Evolutionary conservation across 257 asterid species (phyloP), one percentile per base, ranked within the genome.

Genomic region (Jasminum sambac): DNA sequence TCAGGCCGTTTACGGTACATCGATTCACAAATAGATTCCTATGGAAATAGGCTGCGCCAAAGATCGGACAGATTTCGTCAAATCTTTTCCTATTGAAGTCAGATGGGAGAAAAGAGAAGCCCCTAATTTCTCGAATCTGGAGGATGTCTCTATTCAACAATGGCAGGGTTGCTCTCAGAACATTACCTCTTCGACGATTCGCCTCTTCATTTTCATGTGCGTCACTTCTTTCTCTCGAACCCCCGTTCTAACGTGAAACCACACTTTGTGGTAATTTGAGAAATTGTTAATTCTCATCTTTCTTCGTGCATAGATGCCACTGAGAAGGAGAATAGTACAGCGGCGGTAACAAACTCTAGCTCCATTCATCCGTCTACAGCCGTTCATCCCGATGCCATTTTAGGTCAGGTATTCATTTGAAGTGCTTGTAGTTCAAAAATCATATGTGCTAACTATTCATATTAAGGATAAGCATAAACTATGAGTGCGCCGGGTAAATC

Each of bases 361-460:
- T 82, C 71, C 68, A 78, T 93, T 78, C 95, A 89, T 72, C 92
- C 96, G 44, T 76, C 88, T 41, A 90, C 94, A 17, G 26, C 86
- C 71, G 91, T 93, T 79, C 96, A 87, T 73, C 89, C 91, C 4
- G 67, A 77, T 62, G 92, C 96, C 64, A 69, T 78, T 70, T 72
- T 87, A 67, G 96, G 90, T 66, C 92, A 89, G 96, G 97, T 89
- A 84, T 58, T 58, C 36, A 2, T 63, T 64, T 21, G 4, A 37
- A 21, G 58, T 71, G 30, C 13, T 41, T 55, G 24, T 19, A 63
- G 42, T 80, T 46, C 42, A 39, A 36, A 23, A 48, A 64, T 36
- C 38, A 39, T 24, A 43, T 16, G 36, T 62, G 21, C n/a, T 13
- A 10, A n/a, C 41, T 23, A 11, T 0, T 63, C 11, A 9, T 46